These are phyloP conservation scores for Aspergillus sp. DNA, from an alignment of 2,329 filamentous ascomycete genomes.

Conservation along the genomic window DNA sequence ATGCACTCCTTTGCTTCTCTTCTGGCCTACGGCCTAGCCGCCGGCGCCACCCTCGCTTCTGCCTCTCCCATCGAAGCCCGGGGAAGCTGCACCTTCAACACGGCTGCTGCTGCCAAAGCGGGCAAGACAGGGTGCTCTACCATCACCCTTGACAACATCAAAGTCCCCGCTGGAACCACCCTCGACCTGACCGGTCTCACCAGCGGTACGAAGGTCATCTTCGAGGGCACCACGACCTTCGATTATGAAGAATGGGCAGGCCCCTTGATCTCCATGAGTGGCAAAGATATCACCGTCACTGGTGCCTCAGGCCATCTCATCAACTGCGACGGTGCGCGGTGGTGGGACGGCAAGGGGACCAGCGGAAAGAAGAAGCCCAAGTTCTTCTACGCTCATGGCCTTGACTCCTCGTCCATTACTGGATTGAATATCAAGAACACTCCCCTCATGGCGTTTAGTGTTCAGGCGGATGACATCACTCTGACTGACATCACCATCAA, in stretches of 20 bases:
- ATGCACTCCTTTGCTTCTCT: not conserved
- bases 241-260: conserved; percentile 39
- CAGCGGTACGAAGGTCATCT: conserved; percentile 45
- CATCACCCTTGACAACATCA: conserved; percentile 45
- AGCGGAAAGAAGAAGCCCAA: conserved; percentile 42
- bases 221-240: conserved; percentile 44
- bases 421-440: conserved; percentile 45
- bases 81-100: not conserved
- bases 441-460: conserved; percentile 43
- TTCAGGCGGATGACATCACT: conserved; percentile 33
- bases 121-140: conserved; percentile 44
- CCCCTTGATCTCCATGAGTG: conserved; percentile 38
- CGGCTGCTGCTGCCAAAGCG: conserved; percentile 16
- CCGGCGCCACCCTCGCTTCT: not conserved
- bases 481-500: conserved; percentile 42
- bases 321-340: conserved; percentile 44
- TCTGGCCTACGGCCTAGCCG: not conserved
- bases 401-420: conserved; percentile 42
- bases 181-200: conserved; percentile 46
- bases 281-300: conserved; percentile 44
- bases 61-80: not conserved
- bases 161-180: conserved; percentile 40
- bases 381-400: conserved; percentile 43
- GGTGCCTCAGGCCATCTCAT: conserved; percentile 38
- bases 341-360: conserved; percentile 49